A percentile compares a stretch with the other conserved stretches of the same genome.
These are phyloP conservation scores for Eucalyptus polybractea DNA, from an alignment of 345 rosid genomes.

Conservation along the genomic window DNA sequence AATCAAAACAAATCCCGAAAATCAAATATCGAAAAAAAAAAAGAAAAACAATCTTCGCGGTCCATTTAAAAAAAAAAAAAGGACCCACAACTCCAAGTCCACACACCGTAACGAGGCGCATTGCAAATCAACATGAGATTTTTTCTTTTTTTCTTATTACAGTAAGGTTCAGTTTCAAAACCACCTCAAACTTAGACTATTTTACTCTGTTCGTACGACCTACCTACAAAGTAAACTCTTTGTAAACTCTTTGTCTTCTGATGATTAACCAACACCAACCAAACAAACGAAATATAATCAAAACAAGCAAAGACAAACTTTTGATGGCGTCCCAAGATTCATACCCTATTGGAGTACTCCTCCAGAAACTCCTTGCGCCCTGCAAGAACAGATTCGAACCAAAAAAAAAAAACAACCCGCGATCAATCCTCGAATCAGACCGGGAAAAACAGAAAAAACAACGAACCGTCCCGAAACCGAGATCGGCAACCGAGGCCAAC, in stretches of 20 bases:
- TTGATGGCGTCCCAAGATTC: background rate
- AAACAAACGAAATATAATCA: background rate
- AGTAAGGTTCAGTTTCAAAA: background rate
- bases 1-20: background rate
- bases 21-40: background rate
- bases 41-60: background rate
- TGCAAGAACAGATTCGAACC: constrained; percentile 17
- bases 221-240: background rate
- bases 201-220: background rate
- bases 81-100: background rate
- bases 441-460: background rate
- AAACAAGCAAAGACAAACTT: background rate
- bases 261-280: background rate
- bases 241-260: background rate
- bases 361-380: constrained; percentile 52
- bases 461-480: background rate
- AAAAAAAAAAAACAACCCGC: background rate
- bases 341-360: constrained; percentile 52
- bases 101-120: background rate
- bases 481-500: background rate
- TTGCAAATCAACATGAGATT: background rate
- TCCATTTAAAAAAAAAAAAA: background rate
- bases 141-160: background rate
- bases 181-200: background rate
- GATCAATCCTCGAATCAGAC: background rate